phyloP scores from a whole-genome alignment of 768 basidiomycete genomes.

The Kwoniella europaea region DNA sequence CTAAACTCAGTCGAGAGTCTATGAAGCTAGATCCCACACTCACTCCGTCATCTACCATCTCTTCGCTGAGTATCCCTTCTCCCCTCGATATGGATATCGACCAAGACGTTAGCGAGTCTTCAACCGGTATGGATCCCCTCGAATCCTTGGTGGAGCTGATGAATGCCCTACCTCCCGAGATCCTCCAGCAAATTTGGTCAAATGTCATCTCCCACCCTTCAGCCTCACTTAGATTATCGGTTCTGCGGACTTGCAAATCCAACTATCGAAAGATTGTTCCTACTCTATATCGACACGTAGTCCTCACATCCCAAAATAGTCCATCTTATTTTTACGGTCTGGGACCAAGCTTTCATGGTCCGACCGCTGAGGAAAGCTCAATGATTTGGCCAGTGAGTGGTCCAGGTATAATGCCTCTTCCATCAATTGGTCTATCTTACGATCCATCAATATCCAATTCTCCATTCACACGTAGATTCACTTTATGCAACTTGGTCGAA shows the following conservation, averaged over 20 bases:
- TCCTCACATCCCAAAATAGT: neutral
- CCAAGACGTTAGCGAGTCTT: neutral
- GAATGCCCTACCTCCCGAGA: conserved; percentile 1
- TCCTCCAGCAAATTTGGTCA: neutral
- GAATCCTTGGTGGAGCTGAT: conserved; percentile 1
- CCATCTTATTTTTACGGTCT: conserved; percentile 10
- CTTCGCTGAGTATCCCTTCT: neutral
- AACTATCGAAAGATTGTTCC: conserved; percentile 1
- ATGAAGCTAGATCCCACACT: neutral
- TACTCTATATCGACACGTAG: neutral
- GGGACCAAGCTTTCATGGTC: neutral
- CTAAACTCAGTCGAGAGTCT: too few relatives aligned
- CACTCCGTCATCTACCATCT: neutral
- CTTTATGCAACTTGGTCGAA: conserved; percentile 11
- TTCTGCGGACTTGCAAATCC: neutral
- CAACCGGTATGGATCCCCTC: neutral
- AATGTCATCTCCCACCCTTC: neutral
- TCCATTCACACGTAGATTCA: conserved; percentile 16
- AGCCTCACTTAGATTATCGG: neutral
- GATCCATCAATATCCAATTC: neutral
- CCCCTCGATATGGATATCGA: neutral
- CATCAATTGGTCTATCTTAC: conserved; percentile 7
- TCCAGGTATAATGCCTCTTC: conserved; percentile 10
- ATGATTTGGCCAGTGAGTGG: conserved; percentile 10
- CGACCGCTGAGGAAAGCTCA: neutral